Base-by-base conservation (phyloP, 768 basidiomycete species). In the Guyanaporus albipodus region DNA sequence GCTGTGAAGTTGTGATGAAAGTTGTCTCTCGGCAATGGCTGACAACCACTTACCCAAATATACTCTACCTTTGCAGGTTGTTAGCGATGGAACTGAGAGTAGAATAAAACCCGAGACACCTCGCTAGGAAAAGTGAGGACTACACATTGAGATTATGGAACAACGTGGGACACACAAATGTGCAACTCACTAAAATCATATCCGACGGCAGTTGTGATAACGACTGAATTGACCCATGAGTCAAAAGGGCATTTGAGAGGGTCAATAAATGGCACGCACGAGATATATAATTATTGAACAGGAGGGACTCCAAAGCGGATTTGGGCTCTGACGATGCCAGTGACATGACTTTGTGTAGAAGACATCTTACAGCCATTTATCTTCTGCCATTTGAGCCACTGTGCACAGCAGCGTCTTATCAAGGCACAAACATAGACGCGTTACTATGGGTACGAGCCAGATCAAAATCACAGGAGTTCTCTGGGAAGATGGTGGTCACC, bases 11-110 rank as follows among this genome's bases (percentile, higher is more conserved):
- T n/a, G 10, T 51, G 14, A 52, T 15, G 4, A 3, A 22, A n/a
- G n/a, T n/a, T n/a, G n/a, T n/a, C n/a, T 14, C 7, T 12, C 8
- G 0, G 7, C n/a, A n/a, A n/a, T 12, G 29, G 19, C 22, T 10
- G 2, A n/a, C 32, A 17, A 22, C 17, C n/a, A 6, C 6, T 31
- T n/a, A 57, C 56, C 55, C 56, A 57, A 27, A 57, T 24, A 31
- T 54, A 57, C 1, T 57, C 48, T 31, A 57, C 10, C 56, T 57
- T 42, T 22, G 8, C 26, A 53, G 29, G 5, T 7, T 19, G 10
- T 4, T 4, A 14, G 14, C 2, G 4, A 8, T 3, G 4, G n/a
- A 4, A 24, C 1, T 0, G 4, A 12, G 4, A 18, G 22, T 8
- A 9, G 28, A 19, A 38, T 17, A 4, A 37, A 8, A 24, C 31